Base-by-base conservation (phyloP, 2,329 filamentous ascomycete genomes). In the Bipolaris victoriae region DNA sequence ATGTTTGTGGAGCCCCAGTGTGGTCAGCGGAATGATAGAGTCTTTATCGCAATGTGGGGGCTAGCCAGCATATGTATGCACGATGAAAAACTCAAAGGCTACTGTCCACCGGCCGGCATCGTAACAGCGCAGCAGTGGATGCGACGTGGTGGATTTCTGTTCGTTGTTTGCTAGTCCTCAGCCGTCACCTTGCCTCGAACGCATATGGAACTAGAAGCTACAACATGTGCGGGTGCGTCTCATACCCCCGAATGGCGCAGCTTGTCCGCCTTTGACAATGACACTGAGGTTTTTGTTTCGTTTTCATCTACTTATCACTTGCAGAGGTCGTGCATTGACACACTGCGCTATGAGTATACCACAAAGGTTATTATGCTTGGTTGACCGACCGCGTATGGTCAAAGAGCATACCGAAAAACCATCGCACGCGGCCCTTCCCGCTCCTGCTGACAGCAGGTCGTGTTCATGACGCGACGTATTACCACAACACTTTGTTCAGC, bases 1-100 rank as follows among this genome's bases (percentile, higher is more conserved):
- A 63, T 58, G 56, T 58, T 60, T 62, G 64, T 68, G 63, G 64
- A 67, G 56, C 60, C 55, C 62, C 37, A 20, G 49, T 52, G 52
- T 54, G 44, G 58, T 52, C 62, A 63, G 59, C 63, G 61, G 61
- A 49, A 61, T 57, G 66, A 64, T 65, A 69, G 64, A 59, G 37
- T 24, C 51, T 56, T 61, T 68, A 67, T 68, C 62, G 62, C 58
- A 65, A 61, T 61, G 61, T 69, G 61, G 60, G 48, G 48, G 35
- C 46, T 13, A 35, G 53, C 49, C 57, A 45, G 52, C 55, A 55
- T 57, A 60, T 65, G 65, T 65, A 64, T 65, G 65, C 66, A 64
- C 35, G 44, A 50, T 56, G 57, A 65, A 65, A 66, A 64, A 57
- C 60, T 63, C 22, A 51, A 52, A 53, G 35, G 29, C 37, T 35